These are phyloP conservation scores for Cyberlindnera mississippiensis DNA, from an alignment of 805 yeast genomes.

Conservation along the genomic window DNA sequence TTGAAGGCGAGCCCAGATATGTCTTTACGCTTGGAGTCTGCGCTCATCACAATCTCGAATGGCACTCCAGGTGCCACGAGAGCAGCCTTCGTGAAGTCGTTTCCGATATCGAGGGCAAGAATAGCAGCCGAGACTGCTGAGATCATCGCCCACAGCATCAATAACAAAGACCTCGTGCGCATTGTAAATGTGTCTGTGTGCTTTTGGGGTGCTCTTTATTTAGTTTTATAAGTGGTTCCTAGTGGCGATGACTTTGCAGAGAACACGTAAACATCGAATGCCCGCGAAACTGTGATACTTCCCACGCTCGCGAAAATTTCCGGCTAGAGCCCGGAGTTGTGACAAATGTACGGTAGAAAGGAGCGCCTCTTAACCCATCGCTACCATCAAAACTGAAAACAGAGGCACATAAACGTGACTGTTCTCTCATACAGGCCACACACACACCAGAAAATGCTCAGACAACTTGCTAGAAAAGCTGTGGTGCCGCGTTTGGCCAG, in stretches of 20 bases:
- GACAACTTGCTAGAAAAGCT: neutral
- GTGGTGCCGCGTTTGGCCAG: conserved; percentile 1
- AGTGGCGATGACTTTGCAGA: neutral
- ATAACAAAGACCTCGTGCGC: conserved; percentile 4
- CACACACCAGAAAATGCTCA: conserved; percentile 1
- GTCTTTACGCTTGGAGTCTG: conserved; percentile 91
- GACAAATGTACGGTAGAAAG: too few species aligned
- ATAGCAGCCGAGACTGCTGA: conserved; percentile 49
- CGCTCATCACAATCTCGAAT: conserved; percentile 82
- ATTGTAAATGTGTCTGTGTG: neutral
- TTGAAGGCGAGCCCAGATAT: conserved; percentile 71
- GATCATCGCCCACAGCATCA: conserved; percentile 8
- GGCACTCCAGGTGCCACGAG: conserved; percentile 88
- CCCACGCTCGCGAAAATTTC: too few species aligned
- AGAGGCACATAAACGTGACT: too few species aligned
- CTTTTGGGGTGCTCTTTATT: too few species aligned
- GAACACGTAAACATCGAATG: neutral
- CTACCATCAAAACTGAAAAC: too few species aligned
- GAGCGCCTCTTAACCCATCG: too few species aligned
- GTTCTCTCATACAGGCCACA: too few species aligned
- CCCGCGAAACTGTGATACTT: neutral
- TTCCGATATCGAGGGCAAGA: conserved; percentile 86
- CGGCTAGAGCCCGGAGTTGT: too few species aligned
- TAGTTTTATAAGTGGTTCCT: too few species aligned
- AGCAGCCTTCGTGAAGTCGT: conserved; percentile 81